Base-by-base conservation (phyloP, 2,329 filamentous ascomycete genomes). In the Hymenoscyphus linearis region DNA sequence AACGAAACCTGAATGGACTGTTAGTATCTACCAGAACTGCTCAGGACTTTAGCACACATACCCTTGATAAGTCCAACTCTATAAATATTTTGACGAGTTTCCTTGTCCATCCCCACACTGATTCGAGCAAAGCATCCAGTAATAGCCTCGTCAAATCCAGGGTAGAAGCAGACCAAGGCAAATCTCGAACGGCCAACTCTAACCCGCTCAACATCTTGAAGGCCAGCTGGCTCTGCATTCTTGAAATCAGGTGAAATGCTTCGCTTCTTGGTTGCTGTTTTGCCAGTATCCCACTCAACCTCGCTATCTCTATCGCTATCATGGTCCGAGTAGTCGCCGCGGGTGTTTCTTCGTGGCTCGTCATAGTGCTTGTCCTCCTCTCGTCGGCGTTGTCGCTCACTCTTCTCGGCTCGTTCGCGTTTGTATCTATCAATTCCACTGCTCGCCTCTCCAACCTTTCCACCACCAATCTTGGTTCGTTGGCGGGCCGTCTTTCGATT, bases 131-230 rank as follows among this genome's bases (percentile, higher is more conserved):
- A 99, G 74, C 92, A 96, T 57, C 91, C 91, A 16, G 81, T 85
- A 69, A 97, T 89, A 34, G 89, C 83, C 9, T 89, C 79, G 60
- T 96, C 90, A 67, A 99, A 97, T 3, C 88, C 88, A 12, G 95
- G 95, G 68, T 93, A 93, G 78, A 96, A 96, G 80, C 92, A 97
- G 60, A 96, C 89, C 70, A 93, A 86, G 6, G 89, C 88, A 74
- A 99, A 96, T 71, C 92, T 90, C 67, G 85, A 89, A 64, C 95
- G 85, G 56, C 93, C 91, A 62, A 99, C 84, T 61, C 91, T 86
- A 58, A 93, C 85, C 57, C 90, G 85, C 72, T 98, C 89, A 66
- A 93, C 86, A 73, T 98, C 91, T n/a, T 82, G 82, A 22, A 96
- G 79, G 37, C 89, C 85, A 1, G 90, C 85, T 27, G 86, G 87